Percentiles rank a stretch among this genome's conserved stretches.
Conservation (phyloP, 345 rosid species). For the Fremontodendron californicum region DNA sequence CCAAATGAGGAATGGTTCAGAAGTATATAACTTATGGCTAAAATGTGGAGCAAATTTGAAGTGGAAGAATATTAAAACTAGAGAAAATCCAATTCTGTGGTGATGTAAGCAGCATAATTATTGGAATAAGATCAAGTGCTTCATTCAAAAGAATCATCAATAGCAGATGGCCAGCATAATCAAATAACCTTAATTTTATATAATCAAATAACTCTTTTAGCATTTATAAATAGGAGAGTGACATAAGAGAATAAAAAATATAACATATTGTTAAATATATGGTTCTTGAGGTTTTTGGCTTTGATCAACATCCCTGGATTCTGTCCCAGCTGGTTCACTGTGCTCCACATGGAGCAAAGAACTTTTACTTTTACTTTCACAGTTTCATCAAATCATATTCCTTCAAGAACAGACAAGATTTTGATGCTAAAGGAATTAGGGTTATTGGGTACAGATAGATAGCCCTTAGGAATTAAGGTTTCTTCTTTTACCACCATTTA, state of each 20-base stretch:
- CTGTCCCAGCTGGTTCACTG: neutral
- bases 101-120: neutral
- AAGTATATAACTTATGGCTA: no score
- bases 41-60: neutral
- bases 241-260: neutral
- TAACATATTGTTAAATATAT: neutral
- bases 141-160: slow-evolving; percentile 10
- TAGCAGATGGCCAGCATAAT: neutral
- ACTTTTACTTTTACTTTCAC: neutral
- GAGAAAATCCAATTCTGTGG: neutral
- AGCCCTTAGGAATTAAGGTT: neutral
- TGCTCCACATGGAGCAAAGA: neutral
- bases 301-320: neutral
- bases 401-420: neutral
- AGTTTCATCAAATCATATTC: neutral
- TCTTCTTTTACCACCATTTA: neutral
- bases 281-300: neutral
- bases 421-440: neutral
- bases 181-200: slow-evolving; percentile 3
- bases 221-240: neutral
- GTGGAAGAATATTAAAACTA: neutral
- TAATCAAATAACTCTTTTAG: neutral
- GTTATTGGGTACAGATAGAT: neutral
- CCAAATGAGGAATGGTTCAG: neutral
- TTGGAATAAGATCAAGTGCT: neutral